Percentiles rank a stretch among this genome's conserved stretches.
Evolutionary conservation across 768 basidiomycete species (phyloP).

Genomic region (Cystofilobasidium macerans): DNA sequence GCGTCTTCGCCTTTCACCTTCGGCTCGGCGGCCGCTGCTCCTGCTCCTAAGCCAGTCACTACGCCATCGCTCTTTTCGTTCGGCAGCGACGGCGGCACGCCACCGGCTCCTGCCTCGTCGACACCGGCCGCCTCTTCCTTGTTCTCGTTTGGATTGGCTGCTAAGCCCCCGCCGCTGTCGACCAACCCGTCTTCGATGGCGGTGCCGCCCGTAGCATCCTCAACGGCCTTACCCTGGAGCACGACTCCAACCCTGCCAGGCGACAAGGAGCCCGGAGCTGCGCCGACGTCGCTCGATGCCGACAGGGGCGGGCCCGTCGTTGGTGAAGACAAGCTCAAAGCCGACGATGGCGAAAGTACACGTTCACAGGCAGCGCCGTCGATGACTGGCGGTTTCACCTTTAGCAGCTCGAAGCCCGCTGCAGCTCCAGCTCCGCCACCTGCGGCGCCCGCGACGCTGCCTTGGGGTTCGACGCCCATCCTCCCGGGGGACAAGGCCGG

Average conservation of each 20-base stretch:
- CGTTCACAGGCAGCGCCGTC: conserved; percentile 14
- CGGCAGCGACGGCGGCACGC: no score
- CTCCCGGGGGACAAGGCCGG: not conserved
- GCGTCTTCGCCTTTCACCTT: not conserved
- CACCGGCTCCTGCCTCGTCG: not conserved
- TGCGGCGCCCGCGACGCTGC: not conserved
- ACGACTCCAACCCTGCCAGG: not conserved
- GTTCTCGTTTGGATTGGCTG: conserved; percentile 9
- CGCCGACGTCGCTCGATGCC: not conserved
- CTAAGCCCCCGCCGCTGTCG: conserved; percentile 4
- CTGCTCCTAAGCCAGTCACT: not conserved
- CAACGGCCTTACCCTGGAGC: conserved; percentile 2
- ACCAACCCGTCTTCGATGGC: conserved; percentile 1
- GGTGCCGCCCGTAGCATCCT: conserved; percentile 6
- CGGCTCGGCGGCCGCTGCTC: not conserved
- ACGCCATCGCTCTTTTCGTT: not conserved
- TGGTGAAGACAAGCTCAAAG: conserved; percentile 1
- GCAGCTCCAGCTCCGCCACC: not conserved
- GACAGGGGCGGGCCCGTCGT: not conserved
- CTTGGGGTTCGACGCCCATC: not conserved
- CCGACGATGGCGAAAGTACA: not conserved
- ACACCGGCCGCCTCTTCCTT: conserved; percentile 1
- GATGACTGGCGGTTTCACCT: not conserved
- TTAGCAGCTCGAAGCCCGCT: not conserved
- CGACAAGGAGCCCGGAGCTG: not conserved